A percentile compares a stretch with the other conserved stretches of the same genome.
These are phyloP conservation scores for Fragaria vesca DNA, from an alignment of 306 rosid genomes.

Conservation along the genomic window DNA sequence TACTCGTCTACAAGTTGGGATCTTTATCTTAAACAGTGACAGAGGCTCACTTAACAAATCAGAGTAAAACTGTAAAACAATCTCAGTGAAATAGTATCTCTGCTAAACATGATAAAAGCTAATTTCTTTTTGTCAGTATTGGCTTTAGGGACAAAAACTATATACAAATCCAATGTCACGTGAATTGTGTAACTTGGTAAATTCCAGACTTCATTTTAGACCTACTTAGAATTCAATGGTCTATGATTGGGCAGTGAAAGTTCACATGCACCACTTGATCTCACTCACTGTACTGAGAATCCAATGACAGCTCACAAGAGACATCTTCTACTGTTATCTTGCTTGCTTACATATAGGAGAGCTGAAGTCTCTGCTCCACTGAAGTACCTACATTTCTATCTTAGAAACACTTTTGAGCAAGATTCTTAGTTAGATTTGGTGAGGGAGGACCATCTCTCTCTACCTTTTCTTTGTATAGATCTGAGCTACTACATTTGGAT, in stretches of 20 bases:
- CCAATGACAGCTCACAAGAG: constrained; percentile 39
- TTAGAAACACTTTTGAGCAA: background rate
- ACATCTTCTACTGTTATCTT: constrained; percentile 23
- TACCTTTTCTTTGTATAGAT: constrained; percentile 15
- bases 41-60: background rate
- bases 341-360: constrained; percentile 16
- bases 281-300: background rate
- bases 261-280: constrained; percentile 7
- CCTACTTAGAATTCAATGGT: background rate
- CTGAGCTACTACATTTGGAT: background rate
- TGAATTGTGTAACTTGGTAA: background rate
- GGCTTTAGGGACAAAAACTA: background rate
- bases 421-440: constrained; percentile 1
- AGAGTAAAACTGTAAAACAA: constrained; percentile 8
- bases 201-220: background rate
- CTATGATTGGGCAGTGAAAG: constrained; percentile 10
- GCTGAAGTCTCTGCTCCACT: background rate
- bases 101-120: background rate
- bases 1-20: constrained; percentile 4
- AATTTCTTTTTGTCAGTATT: background rate
- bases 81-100: background rate
- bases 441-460: background rate
- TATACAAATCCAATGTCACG: constrained; percentile 1
- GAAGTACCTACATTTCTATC: background rate
- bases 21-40: background rate